Evolutionary conservation across 352 stramenopile genomes (phyloP).

Genomic region (Phytopythium ostracodes): DNA sequence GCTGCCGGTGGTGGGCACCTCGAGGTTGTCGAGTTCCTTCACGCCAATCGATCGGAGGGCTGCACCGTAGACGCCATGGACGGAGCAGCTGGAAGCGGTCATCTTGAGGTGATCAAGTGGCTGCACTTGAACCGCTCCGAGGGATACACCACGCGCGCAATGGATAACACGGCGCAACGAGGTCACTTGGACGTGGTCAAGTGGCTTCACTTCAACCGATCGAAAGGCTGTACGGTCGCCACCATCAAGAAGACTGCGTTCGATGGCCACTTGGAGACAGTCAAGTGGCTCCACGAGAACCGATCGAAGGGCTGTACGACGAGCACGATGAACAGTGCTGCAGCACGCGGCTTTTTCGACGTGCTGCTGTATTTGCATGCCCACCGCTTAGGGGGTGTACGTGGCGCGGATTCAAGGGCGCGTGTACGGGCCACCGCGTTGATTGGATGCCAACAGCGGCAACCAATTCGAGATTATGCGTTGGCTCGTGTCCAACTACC

Average conservation of each 20-base stretch:
- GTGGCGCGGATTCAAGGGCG: not conserved
- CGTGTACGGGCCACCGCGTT: not conserved
- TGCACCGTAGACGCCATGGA: not conserved
- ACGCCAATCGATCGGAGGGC: conserved; percentile 14
- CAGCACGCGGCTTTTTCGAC: conserved; percentile 9
- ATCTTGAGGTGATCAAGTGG: conserved; percentile 14
- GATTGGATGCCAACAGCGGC: not conserved
- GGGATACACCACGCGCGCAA: not conserved
- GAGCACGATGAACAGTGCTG: conserved; percentile 14
- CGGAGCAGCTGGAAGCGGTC: not conserved
- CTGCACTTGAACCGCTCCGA: conserved; percentile 9
- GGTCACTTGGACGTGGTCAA: conserved; percentile 12
- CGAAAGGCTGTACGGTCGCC: conserved; percentile 10
- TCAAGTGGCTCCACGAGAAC: conserved; percentile 12
- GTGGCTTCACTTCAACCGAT: conserved; percentile 14
- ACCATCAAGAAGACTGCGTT: conserved; percentile 10
- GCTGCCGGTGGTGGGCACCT: conserved; percentile 11
- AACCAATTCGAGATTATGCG: not conserved
- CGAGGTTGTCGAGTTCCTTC: conserved; percentile 10
- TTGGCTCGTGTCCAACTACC: not conserved
- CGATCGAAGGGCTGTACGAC: conserved; percentile 10
- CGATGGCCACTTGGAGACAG: conserved; percentile 12
- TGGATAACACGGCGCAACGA: conserved; percentile 10
- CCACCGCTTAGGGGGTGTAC: conserved; percentile 7
- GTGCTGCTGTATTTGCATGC: conserved; percentile 15